Evolutionary conservation across 306 rosid genomes (phyloP), one percentile per base, ranked within the genome.

Genomic region (Boehmeria nivea): DNA sequence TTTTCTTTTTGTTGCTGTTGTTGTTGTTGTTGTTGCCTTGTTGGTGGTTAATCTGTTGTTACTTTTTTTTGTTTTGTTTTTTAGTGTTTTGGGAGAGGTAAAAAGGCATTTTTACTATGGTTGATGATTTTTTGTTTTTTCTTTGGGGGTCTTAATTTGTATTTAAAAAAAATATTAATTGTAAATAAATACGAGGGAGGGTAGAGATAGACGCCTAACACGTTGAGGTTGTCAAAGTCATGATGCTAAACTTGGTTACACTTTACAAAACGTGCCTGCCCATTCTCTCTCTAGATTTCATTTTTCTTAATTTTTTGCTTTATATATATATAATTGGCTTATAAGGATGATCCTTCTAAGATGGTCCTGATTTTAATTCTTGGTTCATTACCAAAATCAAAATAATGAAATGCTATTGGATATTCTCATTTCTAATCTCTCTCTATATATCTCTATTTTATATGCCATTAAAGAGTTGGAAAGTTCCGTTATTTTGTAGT

Each of bases 221-320:
- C 54, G 61, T 67, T 71, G 64, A 61, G 37, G 77, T 62, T 67
- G 87, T 72, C 83, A 61, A 28, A 53, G 84, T 70, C 80, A 54
- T 8, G 26, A 43, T 33, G 24, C 21, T 13, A 26, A 48, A 22
- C 15, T 60, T 15, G 8, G 22, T 49, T 22, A 16, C 23, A 36
- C 21, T 33, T 34, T 8, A 48, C 4, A n/a, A 59, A 59, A 58
- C 65, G 60, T 67, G 72, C 57, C 24, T 3, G 39, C 58, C 57
- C 28, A 11, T 24, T 24, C 24, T 34, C 23, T 19, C 31, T 27
- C 12, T 54, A 12, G 6, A 8, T 37, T 22, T 56, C 3, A 17
- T 9, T 37, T 54, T 0, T 33, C 5, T 40, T n/a, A 0, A n/a
- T 40, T 40, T 40, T 40, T 40, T 8, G 15, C 4, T 40, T 40